Percentiles rank a stretch among this genome's conserved stretches.
Conservation (phyloP, 1,284 basidiomycete genomes). For the Cryptococcus sp. region DNA sequence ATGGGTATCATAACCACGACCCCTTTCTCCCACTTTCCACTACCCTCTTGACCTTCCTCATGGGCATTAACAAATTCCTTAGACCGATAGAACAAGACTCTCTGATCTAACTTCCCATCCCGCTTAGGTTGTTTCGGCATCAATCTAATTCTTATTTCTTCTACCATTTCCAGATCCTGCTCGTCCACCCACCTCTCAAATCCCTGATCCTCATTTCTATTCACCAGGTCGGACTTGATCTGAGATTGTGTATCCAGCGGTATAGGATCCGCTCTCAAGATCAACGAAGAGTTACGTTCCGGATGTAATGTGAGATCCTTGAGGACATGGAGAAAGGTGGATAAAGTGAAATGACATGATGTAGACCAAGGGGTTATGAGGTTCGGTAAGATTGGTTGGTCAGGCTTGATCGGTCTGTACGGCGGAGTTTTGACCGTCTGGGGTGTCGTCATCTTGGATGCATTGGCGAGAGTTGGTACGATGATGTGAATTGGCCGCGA, state of each 20-base stretch:
- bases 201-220: not conserved
- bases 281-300: conserved; percentile 43
- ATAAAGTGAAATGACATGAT: conserved; percentile 31
- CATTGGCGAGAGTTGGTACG: too few relatives aligned
- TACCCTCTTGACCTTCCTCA: conserved; percentile 3
- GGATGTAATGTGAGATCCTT: conserved; percentile 40
- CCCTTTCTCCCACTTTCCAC: conserved; percentile 11
- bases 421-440: not conserved
- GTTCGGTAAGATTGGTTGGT: not conserved
- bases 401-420: not conserved
- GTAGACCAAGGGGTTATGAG: conserved; percentile 2
- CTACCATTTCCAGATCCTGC: conserved; percentile 17
- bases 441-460: not conserved
- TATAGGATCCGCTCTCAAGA: conserved; percentile 39
- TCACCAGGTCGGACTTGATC: not conserved
- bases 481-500: too few relatives aligned
- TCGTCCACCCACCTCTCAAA: not conserved
- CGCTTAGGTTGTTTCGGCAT: conserved; percentile 41
- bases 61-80: conserved; percentile 2
- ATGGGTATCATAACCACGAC: conserved; percentile 35
- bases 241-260: conserved; percentile 1
- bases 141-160: conserved; percentile 28
- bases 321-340: conserved; percentile 30
- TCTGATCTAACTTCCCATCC: conserved; percentile 37
- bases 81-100: conserved; percentile 24